phyloP scores from a whole-genome alignment of 768 basidiomycete genomes.

The Pleurotus djamor region DNA sequence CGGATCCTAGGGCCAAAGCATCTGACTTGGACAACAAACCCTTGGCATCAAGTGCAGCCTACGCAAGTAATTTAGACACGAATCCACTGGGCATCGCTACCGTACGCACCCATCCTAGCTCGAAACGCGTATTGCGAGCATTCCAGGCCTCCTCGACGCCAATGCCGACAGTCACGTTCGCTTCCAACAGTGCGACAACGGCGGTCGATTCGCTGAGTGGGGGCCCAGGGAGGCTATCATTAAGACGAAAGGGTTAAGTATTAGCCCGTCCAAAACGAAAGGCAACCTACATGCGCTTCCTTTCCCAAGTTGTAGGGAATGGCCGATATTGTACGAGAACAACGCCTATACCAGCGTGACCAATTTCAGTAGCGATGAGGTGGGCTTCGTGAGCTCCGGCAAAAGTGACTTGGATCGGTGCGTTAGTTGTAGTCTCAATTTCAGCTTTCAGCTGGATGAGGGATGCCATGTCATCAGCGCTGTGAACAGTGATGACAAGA shows the following conservation, averaged over 20 bases:
- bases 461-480: slow-evolving; percentile 68
- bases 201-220: slow-evolving; percentile 49
- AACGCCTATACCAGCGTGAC: slow-evolving; percentile 65
- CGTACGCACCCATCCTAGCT: slow-evolving; percentile 67
- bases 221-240: slow-evolving; percentile 36
- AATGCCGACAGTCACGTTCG: slow-evolving; percentile 70
- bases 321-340: slow-evolving; percentile 65
- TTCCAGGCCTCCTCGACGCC: slow-evolving; percentile 54
- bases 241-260: background rate
- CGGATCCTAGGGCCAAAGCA: slow-evolving; percentile 35
- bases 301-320: slow-evolving; percentile 71
- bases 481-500: slow-evolving; percentile 60
- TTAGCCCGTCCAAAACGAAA: background rate
- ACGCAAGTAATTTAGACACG: too few relatives aligned
- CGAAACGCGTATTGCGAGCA: slow-evolving; percentile 70
- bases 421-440: slow-evolving; percentile 24
- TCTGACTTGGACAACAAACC: slow-evolving; percentile 26
- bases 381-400: slow-evolving; percentile 66
- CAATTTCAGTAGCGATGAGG: slow-evolving; percentile 71
- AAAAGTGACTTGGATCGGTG: slow-evolving; percentile 46
- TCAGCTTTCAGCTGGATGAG: slow-evolving; percentile 65
- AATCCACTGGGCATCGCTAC: too few relatives aligned
- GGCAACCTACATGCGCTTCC: slow-evolving; percentile 47
- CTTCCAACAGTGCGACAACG: slow-evolving; percentile 49
- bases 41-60: slow-evolving; percentile 28